Percentiles rank a stretch among this genome's conserved stretches.
phyloP scores from a whole-genome alignment of 2,329 filamentous ascomycete species.

The Apiospora phragmitis region DNA sequence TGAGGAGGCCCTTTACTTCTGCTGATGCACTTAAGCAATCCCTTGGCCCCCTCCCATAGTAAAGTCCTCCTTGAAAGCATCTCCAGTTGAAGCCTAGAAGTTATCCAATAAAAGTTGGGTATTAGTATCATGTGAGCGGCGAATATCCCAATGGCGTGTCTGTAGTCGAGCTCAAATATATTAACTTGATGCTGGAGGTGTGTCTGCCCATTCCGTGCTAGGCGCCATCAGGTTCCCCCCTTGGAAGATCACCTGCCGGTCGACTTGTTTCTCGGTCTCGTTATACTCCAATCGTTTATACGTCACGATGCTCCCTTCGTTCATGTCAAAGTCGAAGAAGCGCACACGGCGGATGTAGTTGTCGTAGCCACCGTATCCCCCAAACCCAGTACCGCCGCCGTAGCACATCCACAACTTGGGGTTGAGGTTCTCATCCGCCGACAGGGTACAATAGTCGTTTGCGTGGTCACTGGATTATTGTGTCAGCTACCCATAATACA shows the following conservation, averaged over 20 bases:
- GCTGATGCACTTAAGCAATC: background rate
- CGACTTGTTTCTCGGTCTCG: conserved; percentile 52
- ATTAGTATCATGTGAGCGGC: background rate
- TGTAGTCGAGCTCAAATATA: background rate
- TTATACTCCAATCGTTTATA: conserved; percentile 86
- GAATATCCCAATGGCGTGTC: background rate
- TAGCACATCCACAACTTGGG: conserved; percentile 97
- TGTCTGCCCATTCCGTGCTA: background rate
- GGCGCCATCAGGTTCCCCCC: conserved; percentile 47
- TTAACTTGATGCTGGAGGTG: too few species aligned
- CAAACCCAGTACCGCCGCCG: conserved; percentile 86
- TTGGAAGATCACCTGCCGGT: conserved; percentile 68
- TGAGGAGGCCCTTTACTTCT: background rate
- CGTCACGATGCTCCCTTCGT: conserved; percentile 82
- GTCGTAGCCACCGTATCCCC: conserved; percentile 90
- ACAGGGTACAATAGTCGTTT: conserved; percentile 92
- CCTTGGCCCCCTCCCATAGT: background rate
- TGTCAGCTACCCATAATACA: background rate
- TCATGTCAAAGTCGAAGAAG: conserved; percentile 92
- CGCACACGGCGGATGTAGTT: conserved; percentile 81
- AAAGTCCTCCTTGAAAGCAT: background rate
- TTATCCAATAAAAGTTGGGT: conserved; percentile 1
- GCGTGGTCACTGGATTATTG: conserved; percentile 71
- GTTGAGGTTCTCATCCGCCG: conserved; percentile 51
- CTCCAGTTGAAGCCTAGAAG: background rate